Conservation (phyloP, 2,329 filamentous ascomycete species). For the Xylariaceae sp. region DNA sequence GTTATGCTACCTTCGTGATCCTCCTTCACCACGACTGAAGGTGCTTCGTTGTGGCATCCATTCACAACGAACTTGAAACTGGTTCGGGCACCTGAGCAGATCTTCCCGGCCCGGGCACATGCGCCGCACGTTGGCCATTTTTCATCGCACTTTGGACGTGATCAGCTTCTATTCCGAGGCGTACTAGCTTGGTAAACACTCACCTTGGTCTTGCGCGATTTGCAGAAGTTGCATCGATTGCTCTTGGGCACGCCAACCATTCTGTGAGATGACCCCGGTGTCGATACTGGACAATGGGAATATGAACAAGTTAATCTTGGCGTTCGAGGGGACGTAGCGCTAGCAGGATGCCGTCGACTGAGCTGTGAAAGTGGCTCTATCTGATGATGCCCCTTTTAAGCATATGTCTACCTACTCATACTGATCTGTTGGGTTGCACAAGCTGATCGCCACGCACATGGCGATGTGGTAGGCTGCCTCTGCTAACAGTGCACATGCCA, state of each 20-base stretch:
- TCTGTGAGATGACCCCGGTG: too few relatives aligned
- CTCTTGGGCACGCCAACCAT: constrained; percentile 29
- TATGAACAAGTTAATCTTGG: too few relatives aligned
- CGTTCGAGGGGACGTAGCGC: too few relatives aligned
- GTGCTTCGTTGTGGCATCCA: constrained; percentile 21
- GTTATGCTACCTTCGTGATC: neutral
- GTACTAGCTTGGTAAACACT: constrained; percentile 1
- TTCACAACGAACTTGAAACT: constrained; percentile 25
- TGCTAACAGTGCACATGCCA: too few relatives aligned
- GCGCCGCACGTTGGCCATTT: constrained; percentile 27
- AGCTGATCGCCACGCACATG: too few relatives aligned
- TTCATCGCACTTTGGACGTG: constrained; percentile 22
- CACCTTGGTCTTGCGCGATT: constrained; percentile 25
- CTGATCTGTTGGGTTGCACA: too few relatives aligned
- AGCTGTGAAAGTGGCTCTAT: too few relatives aligned
- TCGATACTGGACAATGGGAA: too few relatives aligned
- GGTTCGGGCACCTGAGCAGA: constrained; percentile 23
- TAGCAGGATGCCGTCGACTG: too few relatives aligned
- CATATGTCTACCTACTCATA: neutral
- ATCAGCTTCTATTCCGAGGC: too few relatives aligned
- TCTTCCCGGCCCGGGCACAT: constrained; percentile 21
- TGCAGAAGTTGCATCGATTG: constrained; percentile 27
- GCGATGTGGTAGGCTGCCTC: too few relatives aligned
- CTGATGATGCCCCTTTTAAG: too few relatives aligned
- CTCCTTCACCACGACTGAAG: neutral